Percentiles rank a stretch among this genome's conserved stretches.
These are phyloP conservation scores for Hypoxylon sp. DNA, from an alignment of 2,329 filamentous ascomycete species.

Conservation along the genomic window DNA sequence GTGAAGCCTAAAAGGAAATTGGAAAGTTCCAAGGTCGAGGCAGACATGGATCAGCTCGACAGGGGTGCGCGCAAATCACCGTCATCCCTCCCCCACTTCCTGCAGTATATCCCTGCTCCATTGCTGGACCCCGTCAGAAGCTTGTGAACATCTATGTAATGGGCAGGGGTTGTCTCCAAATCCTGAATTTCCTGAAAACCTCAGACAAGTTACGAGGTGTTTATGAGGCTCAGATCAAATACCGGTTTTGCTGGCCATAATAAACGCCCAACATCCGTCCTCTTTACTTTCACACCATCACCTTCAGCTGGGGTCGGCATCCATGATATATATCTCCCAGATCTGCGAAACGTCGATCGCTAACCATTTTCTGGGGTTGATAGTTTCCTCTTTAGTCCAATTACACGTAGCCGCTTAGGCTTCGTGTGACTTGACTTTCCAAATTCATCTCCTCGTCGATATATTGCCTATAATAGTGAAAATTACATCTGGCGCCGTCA, in stretches of 20 bases:
- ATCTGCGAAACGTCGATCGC: constrained; percentile 39
- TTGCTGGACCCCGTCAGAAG: constrained; percentile 21
- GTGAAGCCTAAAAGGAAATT: constrained; percentile 39
- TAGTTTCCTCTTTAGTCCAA: constrained; percentile 35
- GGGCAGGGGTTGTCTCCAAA: constrained; percentile 29
- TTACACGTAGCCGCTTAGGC: constrained; percentile 36
- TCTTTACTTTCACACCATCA: constrained; percentile 11
- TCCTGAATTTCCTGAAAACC: constrained; percentile 42
- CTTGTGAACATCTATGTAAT: constrained; percentile 40
- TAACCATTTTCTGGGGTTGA: constrained; percentile 37
- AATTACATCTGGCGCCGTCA: constrained; percentile 19
- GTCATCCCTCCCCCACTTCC: constrained; percentile 44
- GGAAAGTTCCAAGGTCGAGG: constrained; percentile 38
- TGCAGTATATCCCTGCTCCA: constrained; percentile 14
- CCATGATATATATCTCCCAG: constrained; percentile 27
- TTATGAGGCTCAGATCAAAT: constrained; percentile 23
- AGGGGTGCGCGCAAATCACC: constrained; percentile 42
- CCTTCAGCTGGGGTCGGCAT: constrained; percentile 16
- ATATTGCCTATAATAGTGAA: constrained; percentile 7
- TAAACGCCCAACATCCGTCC: not conserved
- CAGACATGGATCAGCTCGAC: constrained; percentile 35
- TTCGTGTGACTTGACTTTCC: constrained; percentile 21
- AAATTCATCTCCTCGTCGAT: constrained; percentile 10
- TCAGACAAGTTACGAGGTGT: constrained; percentile 34
- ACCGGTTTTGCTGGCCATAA: constrained; percentile 4